Evolutionary conservation across 352 stramenopile species (phyloP).

Genomic region (Pythium oligandrum): DNA sequence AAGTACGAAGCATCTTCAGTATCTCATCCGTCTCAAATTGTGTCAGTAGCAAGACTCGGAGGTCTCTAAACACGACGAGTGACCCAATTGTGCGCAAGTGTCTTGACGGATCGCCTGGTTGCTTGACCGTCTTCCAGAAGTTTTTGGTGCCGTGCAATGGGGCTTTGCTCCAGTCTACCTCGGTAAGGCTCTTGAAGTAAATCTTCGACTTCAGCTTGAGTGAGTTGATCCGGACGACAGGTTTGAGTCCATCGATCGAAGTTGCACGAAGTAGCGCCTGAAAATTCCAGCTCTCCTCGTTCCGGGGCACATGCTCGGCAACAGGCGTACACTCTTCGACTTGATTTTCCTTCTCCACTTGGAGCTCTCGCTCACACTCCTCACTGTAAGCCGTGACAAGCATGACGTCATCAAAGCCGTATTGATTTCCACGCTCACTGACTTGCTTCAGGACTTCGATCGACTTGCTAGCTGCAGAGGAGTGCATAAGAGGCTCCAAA

Average conservation of each 20-base stretch:
- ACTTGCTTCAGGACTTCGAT: conserved; percentile 16
- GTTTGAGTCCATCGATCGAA: conserved; percentile 4
- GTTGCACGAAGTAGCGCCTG: conserved; percentile 4
- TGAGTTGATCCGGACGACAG: not conserved
- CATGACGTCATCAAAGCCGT: conserved; percentile 34
- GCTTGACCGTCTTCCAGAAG: conserved; percentile 27
- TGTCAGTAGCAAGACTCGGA: conserved; percentile 30
- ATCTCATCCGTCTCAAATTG: conserved; percentile 36
- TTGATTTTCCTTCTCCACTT: conserved; percentile 44
- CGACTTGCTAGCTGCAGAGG: not conserved
- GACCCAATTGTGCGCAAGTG: conserved; percentile 26
- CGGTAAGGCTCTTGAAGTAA: conserved; percentile 5
- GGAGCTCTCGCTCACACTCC: conserved; percentile 58
- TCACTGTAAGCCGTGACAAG: conserved; percentile 33
- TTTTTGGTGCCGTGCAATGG: conserved; percentile 36
- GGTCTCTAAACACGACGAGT: conserved; percentile 36
- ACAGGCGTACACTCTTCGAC: conserved; percentile 21
- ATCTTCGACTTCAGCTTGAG: not conserved
- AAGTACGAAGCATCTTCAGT: conserved; percentile 17
- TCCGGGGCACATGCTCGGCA: conserved; percentile 3
- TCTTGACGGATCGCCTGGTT: conserved; percentile 12
- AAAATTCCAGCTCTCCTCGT: conserved; percentile 25
- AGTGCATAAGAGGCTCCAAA: conserved; percentile 9
- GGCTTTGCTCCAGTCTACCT: conserved; percentile 22
- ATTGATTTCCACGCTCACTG: conserved; percentile 10